Evolutionary conservation across 179 eudicot species (phyloP).

Genomic region (Vitellaria paradoxa): DNA sequence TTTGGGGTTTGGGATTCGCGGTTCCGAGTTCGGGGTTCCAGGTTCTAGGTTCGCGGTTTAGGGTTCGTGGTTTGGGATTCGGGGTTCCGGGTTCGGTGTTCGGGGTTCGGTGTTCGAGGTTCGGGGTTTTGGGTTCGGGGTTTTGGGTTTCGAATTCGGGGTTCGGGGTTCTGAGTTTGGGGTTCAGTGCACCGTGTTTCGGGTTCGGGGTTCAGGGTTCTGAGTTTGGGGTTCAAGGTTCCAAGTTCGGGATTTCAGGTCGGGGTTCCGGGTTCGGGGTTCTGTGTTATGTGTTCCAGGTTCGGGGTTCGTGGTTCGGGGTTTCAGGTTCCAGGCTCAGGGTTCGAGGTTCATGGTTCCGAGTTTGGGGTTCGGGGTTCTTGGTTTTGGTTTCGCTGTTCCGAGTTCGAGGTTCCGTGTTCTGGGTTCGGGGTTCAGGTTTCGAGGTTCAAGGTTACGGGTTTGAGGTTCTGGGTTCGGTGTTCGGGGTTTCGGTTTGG

Average conservation of each 20-base stretch:
- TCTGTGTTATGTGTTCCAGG: too few relatives aligned
- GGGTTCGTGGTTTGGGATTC: too few relatives aligned
- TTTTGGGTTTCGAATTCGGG: too few relatives aligned
- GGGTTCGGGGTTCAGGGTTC: neutral
- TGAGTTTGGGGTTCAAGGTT: neutral
- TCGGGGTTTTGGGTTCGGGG: too few relatives aligned
- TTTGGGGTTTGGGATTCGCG: too few relatives aligned
- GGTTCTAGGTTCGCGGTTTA: too few relatives aligned
- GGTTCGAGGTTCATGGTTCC: slow-evolving; percentile 10
- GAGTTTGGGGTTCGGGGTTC: slow-evolving; percentile 16
- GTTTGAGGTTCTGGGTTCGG: slow-evolving; percentile 6
- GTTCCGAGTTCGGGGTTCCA: too few relatives aligned
- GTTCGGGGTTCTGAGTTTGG: neutral
- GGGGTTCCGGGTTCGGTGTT: too few relatives aligned
- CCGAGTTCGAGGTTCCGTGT: neutral
- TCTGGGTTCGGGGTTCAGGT: slow-evolving; percentile 13
- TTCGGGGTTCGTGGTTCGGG: slow-evolving; percentile 3
- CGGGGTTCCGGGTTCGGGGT: neutral
- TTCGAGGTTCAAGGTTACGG: slow-evolving; percentile 11
- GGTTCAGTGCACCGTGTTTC: neutral
- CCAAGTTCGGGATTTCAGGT: neutral
- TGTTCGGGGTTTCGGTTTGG: too few relatives aligned
- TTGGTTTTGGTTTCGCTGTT: too few relatives aligned
- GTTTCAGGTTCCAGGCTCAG: slow-evolving; percentile 8
- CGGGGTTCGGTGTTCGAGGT: too few relatives aligned